phyloP scores from a whole-genome alignment of 306 rosid genomes.

The Sesbania bispinosa region DNA sequence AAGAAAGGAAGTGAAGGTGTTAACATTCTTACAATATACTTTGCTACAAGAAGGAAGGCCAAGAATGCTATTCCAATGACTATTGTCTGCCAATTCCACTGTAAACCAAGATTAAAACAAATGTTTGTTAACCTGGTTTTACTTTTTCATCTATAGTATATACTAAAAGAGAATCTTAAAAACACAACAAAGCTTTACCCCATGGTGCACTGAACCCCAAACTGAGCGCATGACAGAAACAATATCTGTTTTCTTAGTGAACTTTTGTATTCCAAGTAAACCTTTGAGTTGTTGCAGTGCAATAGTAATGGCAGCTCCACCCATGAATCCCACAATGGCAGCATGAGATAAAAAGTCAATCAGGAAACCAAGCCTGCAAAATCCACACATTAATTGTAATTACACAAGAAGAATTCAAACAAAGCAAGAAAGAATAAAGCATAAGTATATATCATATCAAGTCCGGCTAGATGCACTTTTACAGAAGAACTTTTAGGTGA shows the following conservation, averaged over 20 bases:
- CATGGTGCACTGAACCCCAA: constrained; percentile 46
- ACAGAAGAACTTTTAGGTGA: too few relatives aligned
- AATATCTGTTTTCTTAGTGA: constrained; percentile 79
- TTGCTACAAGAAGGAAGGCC: constrained; percentile 55
- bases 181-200: constrained; percentile 41
- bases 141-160: not conserved
- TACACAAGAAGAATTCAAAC: not conserved
- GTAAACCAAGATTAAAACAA: too few relatives aligned
- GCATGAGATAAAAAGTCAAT: constrained; percentile 88
- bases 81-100: constrained; percentile 95
- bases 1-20: not conserved
- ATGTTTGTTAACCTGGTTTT: not conserved
- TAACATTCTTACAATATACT: constrained; percentile 54
- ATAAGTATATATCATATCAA: too few relatives aligned
- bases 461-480: too few relatives aligned
- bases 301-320: constrained; percentile 85
- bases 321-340: constrained; percentile 92
- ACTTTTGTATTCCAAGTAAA: constrained; percentile 56
- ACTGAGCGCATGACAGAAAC: constrained; percentile 71
- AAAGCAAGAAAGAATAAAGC: too few relatives aligned
- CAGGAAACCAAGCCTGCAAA: constrained; percentile 82
- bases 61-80: constrained; percentile 63
- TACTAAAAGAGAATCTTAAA: not conserved
- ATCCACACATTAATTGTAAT: too few relatives aligned
- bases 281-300: constrained; percentile 90